phyloP scores from a whole-genome alignment of 2,329 filamentous ascomycete genomes.

The Penicillium sp. region DNA sequence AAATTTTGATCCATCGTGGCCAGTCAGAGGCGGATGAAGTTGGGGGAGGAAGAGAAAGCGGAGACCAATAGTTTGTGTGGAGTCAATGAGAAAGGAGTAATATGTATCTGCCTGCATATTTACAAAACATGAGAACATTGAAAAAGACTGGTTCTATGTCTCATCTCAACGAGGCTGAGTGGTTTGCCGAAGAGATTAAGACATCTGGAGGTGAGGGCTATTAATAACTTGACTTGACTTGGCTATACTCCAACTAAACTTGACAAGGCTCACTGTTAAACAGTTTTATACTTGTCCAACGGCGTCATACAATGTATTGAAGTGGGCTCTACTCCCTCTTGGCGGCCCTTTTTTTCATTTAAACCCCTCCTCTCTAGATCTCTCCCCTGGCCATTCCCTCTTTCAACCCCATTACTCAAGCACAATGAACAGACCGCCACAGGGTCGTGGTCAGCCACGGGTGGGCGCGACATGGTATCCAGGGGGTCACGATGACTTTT shows the following conservation, averaged over 20 bases:
- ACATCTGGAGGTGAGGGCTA: not conserved
- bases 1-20: constrained; percentile 60
- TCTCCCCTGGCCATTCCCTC: constrained; percentile 1
- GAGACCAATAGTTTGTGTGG: not conserved
- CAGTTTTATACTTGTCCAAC: too few relatives aligned
- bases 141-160: too few relatives aligned
- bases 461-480: constrained; percentile 68
- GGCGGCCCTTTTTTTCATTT: not conserved
- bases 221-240: not conserved
- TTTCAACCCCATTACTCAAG: constrained; percentile 5
- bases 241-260: too few relatives aligned
- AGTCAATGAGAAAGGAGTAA: not conserved
- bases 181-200: not conserved
- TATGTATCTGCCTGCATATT: not conserved
- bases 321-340: too few relatives aligned
- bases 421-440: constrained; percentile 40
- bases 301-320: not conserved
- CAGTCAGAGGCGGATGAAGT: not conserved
- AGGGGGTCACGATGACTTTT: constrained; percentile 68
- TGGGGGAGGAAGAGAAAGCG: not conserved
- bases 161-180: too few relatives aligned
- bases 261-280: too few relatives aligned
- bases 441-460: constrained; percentile 42
- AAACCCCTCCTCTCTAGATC: not conserved
- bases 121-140: too few relatives aligned